Conservation (phyloP, 1,284 basidiomycete genomes). For the Leccinum discolor region DNA sequence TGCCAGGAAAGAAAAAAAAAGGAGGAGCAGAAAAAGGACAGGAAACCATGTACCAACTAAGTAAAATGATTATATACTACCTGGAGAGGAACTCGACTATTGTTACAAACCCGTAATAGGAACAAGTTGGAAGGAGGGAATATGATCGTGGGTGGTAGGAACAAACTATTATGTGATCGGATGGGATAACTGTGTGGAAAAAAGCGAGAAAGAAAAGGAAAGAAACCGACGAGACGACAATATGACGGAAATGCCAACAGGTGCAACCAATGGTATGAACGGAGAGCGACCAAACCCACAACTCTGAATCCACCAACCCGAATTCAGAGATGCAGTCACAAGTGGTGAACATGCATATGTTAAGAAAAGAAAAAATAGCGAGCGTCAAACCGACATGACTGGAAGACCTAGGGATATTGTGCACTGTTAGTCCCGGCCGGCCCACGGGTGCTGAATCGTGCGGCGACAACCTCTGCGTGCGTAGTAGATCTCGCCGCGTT, state of each 20-base stretch:
- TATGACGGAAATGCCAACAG: slow-evolving; percentile 10
- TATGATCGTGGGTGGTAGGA: slow-evolving; percentile 11
- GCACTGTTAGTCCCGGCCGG: too few relatives aligned
- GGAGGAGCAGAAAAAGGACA: not conserved
- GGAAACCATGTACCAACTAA: slow-evolving; percentile 11
- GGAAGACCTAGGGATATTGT: too few relatives aligned
- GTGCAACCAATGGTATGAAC: slow-evolving; percentile 18
- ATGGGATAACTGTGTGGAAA: slow-evolving; percentile 7
- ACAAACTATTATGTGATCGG: slow-evolving; percentile 15
- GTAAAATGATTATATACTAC: slow-evolving; percentile 30
- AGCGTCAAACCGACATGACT: slow-evolving; percentile 1
- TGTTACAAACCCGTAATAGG: slow-evolving; percentile 33
- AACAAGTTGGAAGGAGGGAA: slow-evolving; percentile 18
- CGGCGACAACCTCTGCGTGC: too few relatives aligned
- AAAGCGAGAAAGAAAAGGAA: slow-evolving; percentile 5
- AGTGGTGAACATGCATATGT: slow-evolving; percentile 10
- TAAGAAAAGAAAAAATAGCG: slow-evolving; percentile 13
- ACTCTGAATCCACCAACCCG: slow-evolving; percentile 4
- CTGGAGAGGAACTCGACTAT: slow-evolving; percentile 22
- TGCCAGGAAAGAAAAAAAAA: not conserved
- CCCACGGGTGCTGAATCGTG: too few relatives aligned
- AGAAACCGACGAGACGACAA: not conserved
- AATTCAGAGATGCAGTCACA: slow-evolving; percentile 9
- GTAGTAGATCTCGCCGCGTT: too few relatives aligned
- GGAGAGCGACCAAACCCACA: slow-evolving; percentile 8